A percentile compares a stretch with the other conserved stretches of the same genome.
Conservation (phyloP, 2,329 filamentous ascomycete species). For the Dissoconium aciculare region DNA sequence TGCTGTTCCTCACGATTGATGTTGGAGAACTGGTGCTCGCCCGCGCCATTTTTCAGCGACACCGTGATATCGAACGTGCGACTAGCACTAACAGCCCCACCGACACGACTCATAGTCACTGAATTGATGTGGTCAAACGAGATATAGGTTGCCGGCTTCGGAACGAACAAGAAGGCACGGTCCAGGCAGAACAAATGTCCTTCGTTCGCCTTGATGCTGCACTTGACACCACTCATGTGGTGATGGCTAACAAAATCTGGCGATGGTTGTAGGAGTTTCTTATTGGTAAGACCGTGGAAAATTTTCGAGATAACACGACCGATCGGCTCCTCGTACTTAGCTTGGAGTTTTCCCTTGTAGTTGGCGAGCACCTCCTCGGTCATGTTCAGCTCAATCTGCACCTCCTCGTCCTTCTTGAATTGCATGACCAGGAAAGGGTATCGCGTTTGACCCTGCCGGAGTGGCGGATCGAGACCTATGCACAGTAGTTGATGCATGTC, state of each 20-base stretch:
- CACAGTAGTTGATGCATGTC: slow-evolving; percentile 91
- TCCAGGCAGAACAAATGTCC: slow-evolving; percentile 94
- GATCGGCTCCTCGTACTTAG: slow-evolving; percentile 85
- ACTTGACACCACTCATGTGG: slow-evolving; percentile 89
- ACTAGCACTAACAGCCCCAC: slow-evolving; percentile 80
- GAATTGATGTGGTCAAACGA: slow-evolving; percentile 83
- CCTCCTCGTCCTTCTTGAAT: slow-evolving; percentile 93
- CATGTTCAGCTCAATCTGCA: slow-evolving; percentile 91
- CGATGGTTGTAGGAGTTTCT: slow-evolving; percentile 86
- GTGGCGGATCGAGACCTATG: slow-evolving; percentile 82
- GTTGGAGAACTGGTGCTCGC: slow-evolving; percentile 94
- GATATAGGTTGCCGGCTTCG: slow-evolving; percentile 94
- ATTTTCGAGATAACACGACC: slow-evolving; percentile 90
- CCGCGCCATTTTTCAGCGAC: slow-evolving; percentile 69
- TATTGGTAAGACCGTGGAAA: slow-evolving; percentile 84
- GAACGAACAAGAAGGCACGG: slow-evolving; percentile 98
- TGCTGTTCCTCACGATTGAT: slow-evolving; percentile 97
- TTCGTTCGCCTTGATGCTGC: slow-evolving; percentile 99
- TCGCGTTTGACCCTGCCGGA: slow-evolving; percentile 91
- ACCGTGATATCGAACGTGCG: slow-evolving; percentile 97
- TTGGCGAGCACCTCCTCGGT: slow-evolving; percentile 72
- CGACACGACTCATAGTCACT: slow-evolving; percentile 90
- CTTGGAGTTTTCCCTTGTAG: slow-evolving; percentile 78
- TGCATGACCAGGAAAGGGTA: slow-evolving; percentile 99
- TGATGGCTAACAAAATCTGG: slow-evolving; percentile 93